Evolutionary conservation across 73 alveolate genomes (phyloP).

Genomic region (Symbiodinium pilosum): DNA sequence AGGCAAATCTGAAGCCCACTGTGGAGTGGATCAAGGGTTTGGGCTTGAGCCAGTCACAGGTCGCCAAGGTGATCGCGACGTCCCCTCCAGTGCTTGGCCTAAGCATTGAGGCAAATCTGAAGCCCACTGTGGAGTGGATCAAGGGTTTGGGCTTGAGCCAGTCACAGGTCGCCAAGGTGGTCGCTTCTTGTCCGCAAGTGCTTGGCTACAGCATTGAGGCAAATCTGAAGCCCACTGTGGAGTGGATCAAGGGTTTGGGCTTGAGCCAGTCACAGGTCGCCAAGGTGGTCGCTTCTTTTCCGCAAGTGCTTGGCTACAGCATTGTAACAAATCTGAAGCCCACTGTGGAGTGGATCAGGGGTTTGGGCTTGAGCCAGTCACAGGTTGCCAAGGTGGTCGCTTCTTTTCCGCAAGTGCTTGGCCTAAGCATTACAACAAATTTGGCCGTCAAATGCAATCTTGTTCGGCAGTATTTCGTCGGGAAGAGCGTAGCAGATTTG

Average conservation of each 20-base stretch:
- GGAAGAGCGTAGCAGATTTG: not conserved
- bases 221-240: not conserved
- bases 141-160: not conserved
- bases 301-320: not conserved
- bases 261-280: not conserved
- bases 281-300: not conserved
- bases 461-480: not conserved
- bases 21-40: not conserved
- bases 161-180: not conserved
- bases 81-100: not conserved
- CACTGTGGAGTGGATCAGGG: not conserved
- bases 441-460: not conserved
- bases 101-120: not conserved
- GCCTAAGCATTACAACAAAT: not conserved
- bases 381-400: not conserved
- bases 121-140: not conserved
- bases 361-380: not conserved
- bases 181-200: not conserved
- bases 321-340: not conserved
- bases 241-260: not conserved
- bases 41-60: not conserved
- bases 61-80: not conserved
- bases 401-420: not conserved
- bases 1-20: not conserved
- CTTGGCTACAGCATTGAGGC: not conserved